Evolutionary conservation across 1,284 basidiomycete species (phyloP).

Genomic region (Puccinia triticina): DNA sequence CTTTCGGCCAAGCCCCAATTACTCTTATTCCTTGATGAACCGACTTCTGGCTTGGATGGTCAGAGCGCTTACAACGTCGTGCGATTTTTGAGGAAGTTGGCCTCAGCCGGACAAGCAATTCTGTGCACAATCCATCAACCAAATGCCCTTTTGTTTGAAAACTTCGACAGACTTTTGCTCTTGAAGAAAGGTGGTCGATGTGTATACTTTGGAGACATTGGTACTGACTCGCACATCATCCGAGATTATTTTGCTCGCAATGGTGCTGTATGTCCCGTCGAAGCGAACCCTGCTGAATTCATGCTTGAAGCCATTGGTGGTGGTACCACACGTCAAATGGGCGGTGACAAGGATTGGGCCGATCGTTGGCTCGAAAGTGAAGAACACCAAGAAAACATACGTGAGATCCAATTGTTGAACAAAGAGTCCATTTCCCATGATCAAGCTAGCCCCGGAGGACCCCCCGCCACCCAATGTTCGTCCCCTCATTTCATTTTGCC

Average conservation of each 20-base stretch:
- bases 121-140: constrained; percentile 71
- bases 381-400: constrained; percentile 59
- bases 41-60: constrained; percentile 80
- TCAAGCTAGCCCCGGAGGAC: constrained; percentile 51
- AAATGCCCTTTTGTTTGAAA: constrained; percentile 66
- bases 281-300: constrained; percentile 62
- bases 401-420: constrained; percentile 60
- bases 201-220: constrained; percentile 68
- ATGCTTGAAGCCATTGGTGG: constrained; percentile 71
- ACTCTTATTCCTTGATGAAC: constrained; percentile 61
- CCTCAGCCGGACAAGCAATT: constrained; percentile 76
- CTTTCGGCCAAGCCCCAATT: constrained; percentile 64
- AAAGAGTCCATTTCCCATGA: constrained; percentile 47
- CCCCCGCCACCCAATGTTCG: constrained; percentile 52
- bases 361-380: constrained; percentile 68
- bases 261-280: constrained; percentile 64
- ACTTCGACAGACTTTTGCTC: constrained; percentile 68
- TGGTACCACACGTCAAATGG: constrained; percentile 69
- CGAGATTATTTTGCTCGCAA: constrained; percentile 66
- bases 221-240: constrained; percentile 64
- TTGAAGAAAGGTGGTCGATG: constrained; percentile 64
- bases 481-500: constrained; percentile 10
- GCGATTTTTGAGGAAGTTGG: constrained; percentile 75
- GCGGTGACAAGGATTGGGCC: constrained; percentile 72
- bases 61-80: constrained; percentile 87